A percentile compares a stretch with the other conserved stretches of the same genome.
phyloP scores from a whole-genome alignment of 2,329 filamentous ascomycete genomes.

The Neofusicoccum sp. region DNA sequence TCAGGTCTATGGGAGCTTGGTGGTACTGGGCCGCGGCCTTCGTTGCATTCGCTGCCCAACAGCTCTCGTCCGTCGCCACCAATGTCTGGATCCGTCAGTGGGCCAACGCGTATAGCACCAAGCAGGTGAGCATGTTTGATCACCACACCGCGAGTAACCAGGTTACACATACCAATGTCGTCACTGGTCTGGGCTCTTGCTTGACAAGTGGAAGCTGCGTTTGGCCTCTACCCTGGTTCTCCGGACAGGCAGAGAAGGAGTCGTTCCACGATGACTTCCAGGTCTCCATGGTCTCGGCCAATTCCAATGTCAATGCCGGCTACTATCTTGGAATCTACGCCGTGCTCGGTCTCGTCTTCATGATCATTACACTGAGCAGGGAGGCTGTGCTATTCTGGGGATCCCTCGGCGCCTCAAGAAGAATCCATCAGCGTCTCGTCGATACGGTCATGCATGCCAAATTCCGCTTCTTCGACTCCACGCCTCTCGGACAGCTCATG shows the following conservation, averaged over 20 bases:
- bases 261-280: slow-evolving; percentile 29
- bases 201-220: slow-evolving; percentile 54
- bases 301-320: slow-evolving; percentile 67
- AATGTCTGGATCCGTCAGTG: slow-evolving; percentile 95
- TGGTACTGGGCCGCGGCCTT: slow-evolving; percentile 87
- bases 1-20: slow-evolving; percentile 91
- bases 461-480: slow-evolving; percentile 98
- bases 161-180: slow-evolving; percentile 47
- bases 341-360: slow-evolving; percentile 73
- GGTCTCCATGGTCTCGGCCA: slow-evolving; percentile 42
- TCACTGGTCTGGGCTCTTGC: slow-evolving; percentile 50
- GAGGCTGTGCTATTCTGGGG: slow-evolving; percentile 92
- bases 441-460: slow-evolving; percentile 80
- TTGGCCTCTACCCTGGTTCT: slow-evolving; percentile 45
- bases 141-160: slow-evolving; percentile 28
- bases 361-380: slow-evolving; percentile 77
- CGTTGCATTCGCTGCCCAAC: slow-evolving; percentile 77
- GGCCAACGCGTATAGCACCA: slow-evolving; percentile 80
- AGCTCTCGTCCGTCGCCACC: slow-evolving; percentile 82
- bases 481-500: slow-evolving; percentile 93
- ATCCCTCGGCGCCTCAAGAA: slow-evolving; percentile 83
- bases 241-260: not conserved
- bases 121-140: slow-evolving; percentile 42
- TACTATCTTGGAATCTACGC: slow-evolving; percentile 89
- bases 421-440: slow-evolving; percentile 79